Conservation (phyloP, 2,329 filamentous ascomycete genomes). For the Fusarium chuoi region DNA sequence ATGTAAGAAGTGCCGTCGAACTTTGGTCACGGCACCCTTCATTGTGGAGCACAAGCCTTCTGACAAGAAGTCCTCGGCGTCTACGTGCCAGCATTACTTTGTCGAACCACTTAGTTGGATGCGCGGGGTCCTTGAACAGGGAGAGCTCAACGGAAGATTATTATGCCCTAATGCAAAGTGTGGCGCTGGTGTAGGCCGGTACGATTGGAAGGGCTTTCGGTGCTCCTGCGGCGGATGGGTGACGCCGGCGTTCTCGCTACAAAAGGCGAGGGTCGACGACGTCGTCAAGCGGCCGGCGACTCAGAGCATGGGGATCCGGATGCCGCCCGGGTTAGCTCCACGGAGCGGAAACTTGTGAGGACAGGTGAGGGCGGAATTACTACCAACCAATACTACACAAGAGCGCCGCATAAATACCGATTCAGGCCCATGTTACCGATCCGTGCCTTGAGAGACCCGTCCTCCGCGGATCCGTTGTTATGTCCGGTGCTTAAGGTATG, state of each 20-base stretch:
- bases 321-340: constrained; percentile 59
- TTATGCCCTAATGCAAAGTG: constrained; percentile 84
- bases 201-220: constrained; percentile 94
- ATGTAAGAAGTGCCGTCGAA: constrained; percentile 90
- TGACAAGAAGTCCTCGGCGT: constrained; percentile 25
- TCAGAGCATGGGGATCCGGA: constrained; percentile 60
- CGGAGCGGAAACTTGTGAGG: constrained; percentile 50
- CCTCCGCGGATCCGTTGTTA: constrained; percentile 10
- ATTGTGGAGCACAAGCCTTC: constrained; percentile 70
- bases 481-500: constrained; percentile 3
- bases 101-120: constrained; percentile 96
- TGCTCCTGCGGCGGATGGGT: constrained; percentile 94
- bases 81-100: constrained; percentile 84
- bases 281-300: constrained; percentile 43
- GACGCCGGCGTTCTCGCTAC: constrained; percentile 87
- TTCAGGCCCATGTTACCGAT: neutral
- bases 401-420: neutral
- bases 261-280: constrained; percentile 85
- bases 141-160: constrained; percentile 83
- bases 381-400: neutral
- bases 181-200: constrained; percentile 85
- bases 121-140: constrained; percentile 82
- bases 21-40: constrained; percentile 67
- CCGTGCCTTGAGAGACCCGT: constrained; percentile 12
- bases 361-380: neutral